Base-by-base conservation (phyloP, 2,329 filamentous ascomycete genomes). In the Neocucurbitaria cava region DNA sequence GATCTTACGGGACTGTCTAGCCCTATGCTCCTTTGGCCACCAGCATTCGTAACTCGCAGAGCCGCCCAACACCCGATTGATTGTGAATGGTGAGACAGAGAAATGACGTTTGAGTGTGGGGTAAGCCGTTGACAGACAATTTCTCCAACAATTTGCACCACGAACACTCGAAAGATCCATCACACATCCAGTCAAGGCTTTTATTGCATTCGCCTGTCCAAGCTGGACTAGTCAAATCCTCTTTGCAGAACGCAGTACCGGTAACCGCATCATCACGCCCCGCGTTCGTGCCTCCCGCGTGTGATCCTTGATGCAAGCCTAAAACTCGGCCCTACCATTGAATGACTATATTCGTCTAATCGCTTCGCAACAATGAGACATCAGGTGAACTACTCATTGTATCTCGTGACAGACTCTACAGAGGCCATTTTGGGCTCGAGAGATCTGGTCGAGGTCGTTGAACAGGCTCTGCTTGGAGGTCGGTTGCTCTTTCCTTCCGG, bases 351-450 rank as follows among this genome's bases (percentile, higher is more conserved):
- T 23, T 24, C 54, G 15, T 35, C 31, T 46, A 55, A 78, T 76
- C 70, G n/a, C n/a, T n/a, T n/a, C n/a, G 52, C 67, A 50, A 79
- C 54, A 59, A 78, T 75, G 71, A 69, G 78, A 26, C 64, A 61
- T 55, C 59, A 67, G 18, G 81, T 89, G 42, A 87, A 96, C 77
- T 93, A 96, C 74, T 88, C 89, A 44, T 81, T 97, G 35, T 97
- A 97, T 74, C 83, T 97, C 53, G 93, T 97, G 65, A 97, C 93
- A 5, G 93, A 97, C 82, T 95, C 92, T 46, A 96, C 92, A n/a
- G 85, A 89, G 13, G 86, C 87, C 30, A 92, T 96, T 64, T 86
- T 97, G 39, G 90, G 90, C 49, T 78, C 83, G 59, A 85, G 84
- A 64, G 83, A 92, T 72, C 82, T 97, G 33, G 84, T 85, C 55